Conservation (phyloP, 768 basidiomycete species). For the Psilocybe azurescens region DNA sequence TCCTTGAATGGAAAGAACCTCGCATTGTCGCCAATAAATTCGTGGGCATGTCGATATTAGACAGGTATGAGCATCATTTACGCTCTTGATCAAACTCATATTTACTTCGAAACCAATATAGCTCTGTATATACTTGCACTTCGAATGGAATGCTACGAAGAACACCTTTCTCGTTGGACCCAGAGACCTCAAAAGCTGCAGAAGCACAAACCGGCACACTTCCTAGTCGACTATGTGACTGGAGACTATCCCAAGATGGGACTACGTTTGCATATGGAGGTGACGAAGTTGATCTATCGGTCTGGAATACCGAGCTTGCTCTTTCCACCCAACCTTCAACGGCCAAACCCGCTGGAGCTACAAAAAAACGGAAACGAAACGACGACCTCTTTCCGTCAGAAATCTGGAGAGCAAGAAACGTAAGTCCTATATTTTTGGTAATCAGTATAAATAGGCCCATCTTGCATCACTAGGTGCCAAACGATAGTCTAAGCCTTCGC, state of each 20-base stretch:
- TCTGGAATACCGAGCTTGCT: constrained; percentile 74
- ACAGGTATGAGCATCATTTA: constrained; percentile 46
- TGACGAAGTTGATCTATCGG: constrained; percentile 82
- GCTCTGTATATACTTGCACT: constrained; percentile 71
- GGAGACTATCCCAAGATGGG: constrained; percentile 59
- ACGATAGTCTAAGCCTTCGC: constrained; percentile 76
- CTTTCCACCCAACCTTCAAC: constrained; percentile 42
- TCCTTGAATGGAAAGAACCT: constrained; percentile 67
- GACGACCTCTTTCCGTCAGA: constrained; percentile 72
- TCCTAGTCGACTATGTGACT: constrained; percentile 72
- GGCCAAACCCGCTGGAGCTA: constrained; percentile 14
- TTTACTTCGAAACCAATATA: constrained; percentile 21
- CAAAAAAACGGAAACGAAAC: constrained; percentile 64
- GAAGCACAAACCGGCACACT: constrained; percentile 43
- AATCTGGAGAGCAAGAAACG: constrained; percentile 86
- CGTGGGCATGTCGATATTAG: constrained; percentile 60
- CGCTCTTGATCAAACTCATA: background rate
- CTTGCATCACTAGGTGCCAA: constrained; percentile 55
- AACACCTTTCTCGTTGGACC: constrained; percentile 35
- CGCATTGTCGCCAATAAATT: constrained; percentile 62
- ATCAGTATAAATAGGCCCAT: background rate
- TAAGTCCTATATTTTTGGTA: constrained; percentile 31
- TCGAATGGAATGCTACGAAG: constrained; percentile 75
- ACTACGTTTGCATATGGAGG: constrained; percentile 81
- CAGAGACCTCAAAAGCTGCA: constrained; percentile 11